A percentile compares a stretch with the other conserved stretches of the same genome.
phyloP scores from a whole-genome alignment of 2,329 filamentous ascomycete species.

The Ophiostoma pallidulum region DNA sequence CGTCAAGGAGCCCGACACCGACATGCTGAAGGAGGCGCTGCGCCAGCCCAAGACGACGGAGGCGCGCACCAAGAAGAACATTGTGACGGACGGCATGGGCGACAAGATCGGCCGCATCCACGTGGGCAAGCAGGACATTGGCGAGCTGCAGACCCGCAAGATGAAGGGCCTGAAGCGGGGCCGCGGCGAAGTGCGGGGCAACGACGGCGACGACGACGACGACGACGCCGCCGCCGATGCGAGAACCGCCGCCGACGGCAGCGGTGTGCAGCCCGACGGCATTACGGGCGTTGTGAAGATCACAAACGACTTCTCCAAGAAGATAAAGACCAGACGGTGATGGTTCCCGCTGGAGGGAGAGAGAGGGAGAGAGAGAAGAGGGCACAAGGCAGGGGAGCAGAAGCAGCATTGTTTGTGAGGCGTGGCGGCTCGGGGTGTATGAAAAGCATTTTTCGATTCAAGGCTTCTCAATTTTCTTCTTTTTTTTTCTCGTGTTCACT shows the following conservation, averaged over 20 bases:
- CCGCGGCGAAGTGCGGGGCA: conserved; percentile 47
- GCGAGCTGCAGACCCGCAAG: conserved; percentile 85
- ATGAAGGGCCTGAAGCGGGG: conserved; percentile 97
- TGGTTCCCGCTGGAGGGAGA: too few relatives aligned
- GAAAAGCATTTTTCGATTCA: too few relatives aligned
- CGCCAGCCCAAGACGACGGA: conserved; percentile 68
- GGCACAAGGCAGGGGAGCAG: too few relatives aligned
- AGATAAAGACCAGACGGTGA: conserved; percentile 28
- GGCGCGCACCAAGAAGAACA: conserved; percentile 90
- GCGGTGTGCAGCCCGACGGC: conserved; percentile 5
- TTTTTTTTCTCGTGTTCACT: too few relatives aligned
- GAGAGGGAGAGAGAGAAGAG: not conserved
- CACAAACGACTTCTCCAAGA: conserved; percentile 27
- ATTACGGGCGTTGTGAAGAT: conserved; percentile 10
- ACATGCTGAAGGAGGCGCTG: conserved; percentile 80
- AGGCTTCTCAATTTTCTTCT: too few relatives aligned
- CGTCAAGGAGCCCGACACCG: conserved; percentile 65
- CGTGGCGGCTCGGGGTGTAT: too few relatives aligned
- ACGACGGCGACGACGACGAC: conserved; percentile 19
- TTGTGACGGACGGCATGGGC: conserved; percentile 80
- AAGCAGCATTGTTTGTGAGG: too few relatives aligned
- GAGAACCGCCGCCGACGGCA: not conserved
- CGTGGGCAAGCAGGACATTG: conserved; percentile 79
- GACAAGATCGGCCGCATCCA: conserved; percentile 96
- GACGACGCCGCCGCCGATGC: conserved; percentile 21